Percentiles rank a stretch among this genome's conserved stretches.
phyloP scores from a whole-genome alignment of 176 grass and related monocot genomes.

The Cenchrus americanus region DNA sequence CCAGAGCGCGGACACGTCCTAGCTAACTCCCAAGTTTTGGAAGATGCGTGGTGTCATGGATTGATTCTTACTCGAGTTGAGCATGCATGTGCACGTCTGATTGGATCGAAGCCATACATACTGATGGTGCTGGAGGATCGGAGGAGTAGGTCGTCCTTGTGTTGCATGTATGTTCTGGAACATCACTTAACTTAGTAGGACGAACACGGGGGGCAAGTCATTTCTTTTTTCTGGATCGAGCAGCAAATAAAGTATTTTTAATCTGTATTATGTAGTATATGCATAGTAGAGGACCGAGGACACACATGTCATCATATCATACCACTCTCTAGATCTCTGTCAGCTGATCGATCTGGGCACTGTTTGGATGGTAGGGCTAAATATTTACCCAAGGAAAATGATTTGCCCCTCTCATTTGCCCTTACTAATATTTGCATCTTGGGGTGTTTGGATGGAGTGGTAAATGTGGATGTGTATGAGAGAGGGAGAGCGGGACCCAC shows the following conservation, averaged over 20 bases:
- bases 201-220: background rate
- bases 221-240: background rate
- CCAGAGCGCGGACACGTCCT: background rate
- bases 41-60: background rate
- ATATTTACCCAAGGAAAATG: too few relatives aligned
- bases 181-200: background rate
- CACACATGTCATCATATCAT: background rate
- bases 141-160: background rate
- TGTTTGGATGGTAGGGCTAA: too few relatives aligned
- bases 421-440: too few relatives aligned
- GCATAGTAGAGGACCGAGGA: background rate
- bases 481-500: too few relatives aligned
- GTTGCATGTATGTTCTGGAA: background rate
- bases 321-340: constrained; percentile 8
- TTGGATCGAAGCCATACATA: background rate
- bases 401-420: too few relatives aligned
- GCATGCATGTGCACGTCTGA: background rate
- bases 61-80: background rate
- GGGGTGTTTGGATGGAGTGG: too few relatives aligned
- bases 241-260: background rate
- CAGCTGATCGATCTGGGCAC: background rate
- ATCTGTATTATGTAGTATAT: too few relatives aligned
- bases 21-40: background rate
- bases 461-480: too few relatives aligned
- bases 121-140: background rate